Percentiles rank a stretch among this genome's conserved stretches.
These are phyloP conservation scores for Dentipellis sp. DNA, from an alignment of 768 basidiomycete species.

Conservation along the genomic window DNA sequence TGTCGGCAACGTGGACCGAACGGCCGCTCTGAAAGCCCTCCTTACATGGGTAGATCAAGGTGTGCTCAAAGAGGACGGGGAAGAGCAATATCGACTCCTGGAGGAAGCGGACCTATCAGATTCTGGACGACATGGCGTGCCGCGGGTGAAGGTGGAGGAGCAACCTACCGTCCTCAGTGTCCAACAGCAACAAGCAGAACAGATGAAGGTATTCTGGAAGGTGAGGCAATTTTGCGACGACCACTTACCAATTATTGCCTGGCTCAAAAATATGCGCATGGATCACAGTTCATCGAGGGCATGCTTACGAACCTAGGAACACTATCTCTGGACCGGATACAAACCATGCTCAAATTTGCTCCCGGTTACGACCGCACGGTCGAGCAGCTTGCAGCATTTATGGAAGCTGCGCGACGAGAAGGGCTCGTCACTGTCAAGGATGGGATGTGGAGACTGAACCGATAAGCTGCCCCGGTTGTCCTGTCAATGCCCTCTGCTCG, in stretches of 20 bases:
- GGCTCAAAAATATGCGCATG: neutral
- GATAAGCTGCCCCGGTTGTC: conserved; percentile 3
- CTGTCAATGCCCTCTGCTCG: neutral
- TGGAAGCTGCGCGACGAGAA: conserved; percentile 75
- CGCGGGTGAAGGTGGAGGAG: conserved; percentile 29
- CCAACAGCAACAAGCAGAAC: conserved; percentile 74
- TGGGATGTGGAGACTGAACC: conserved; percentile 56
- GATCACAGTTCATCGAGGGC: conserved; percentile 70
- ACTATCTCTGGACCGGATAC: conserved; percentile 74
- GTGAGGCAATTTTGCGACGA: conserved; percentile 26
- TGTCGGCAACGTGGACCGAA: conserved; percentile 58
- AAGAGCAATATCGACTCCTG: conserved; percentile 53
- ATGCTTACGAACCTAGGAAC: conserved; percentile 84
- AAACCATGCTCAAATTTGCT: conserved; percentile 78
- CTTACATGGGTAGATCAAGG: conserved; percentile 79
- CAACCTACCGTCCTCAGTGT: conserved; percentile 40
- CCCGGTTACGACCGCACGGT: conserved; percentile 72
- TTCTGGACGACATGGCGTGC: neutral
- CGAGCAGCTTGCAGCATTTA: conserved; percentile 70
- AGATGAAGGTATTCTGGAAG: conserved; percentile 88
- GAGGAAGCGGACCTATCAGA: conserved; percentile 32
- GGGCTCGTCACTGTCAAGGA: conserved; percentile 63
- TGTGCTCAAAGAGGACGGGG: conserved; percentile 61
- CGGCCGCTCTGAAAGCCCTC: conserved; percentile 62
- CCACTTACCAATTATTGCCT: neutral